phyloP scores from a whole-genome alignment of 73 alveolate genomes.

The Paramecium sonneborni region DNA sequence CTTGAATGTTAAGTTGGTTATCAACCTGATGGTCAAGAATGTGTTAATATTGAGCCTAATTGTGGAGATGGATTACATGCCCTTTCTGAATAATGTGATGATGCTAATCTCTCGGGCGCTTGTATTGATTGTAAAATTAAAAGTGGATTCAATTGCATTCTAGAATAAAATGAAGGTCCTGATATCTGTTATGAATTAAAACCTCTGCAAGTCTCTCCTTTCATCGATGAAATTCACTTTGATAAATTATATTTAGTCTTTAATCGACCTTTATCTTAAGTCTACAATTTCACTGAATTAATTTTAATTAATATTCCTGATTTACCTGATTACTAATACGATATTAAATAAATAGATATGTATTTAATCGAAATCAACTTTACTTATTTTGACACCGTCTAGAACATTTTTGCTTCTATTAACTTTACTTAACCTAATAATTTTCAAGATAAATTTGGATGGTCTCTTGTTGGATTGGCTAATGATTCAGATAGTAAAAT shows the following conservation, averaged over 20 bases:
- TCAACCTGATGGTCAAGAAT: not conserved
- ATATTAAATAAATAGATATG: not conserved
- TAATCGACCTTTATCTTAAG: not conserved
- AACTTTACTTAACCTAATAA: constrained; percentile 1
- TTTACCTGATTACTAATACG: not conserved
- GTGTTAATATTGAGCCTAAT: not conserved
- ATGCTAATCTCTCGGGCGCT: not conserved
- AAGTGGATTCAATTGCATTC: constrained; percentile 32
- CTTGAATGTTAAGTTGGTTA: constrained; percentile 18
- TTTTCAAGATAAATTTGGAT: constrained; percentile 30
- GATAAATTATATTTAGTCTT: not conserved
- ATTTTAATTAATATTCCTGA: not conserved
- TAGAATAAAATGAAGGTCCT: constrained; percentile 43
- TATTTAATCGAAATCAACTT: not conserved
- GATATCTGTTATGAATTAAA: constrained; percentile 7
- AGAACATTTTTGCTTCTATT: not conserved
- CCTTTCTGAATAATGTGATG: constrained; percentile 45
- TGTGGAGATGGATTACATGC: constrained; percentile 62
- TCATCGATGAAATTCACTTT: constrained; percentile 38
- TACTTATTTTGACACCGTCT: not conserved
- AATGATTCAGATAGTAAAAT: not conserved
- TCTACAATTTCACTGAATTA: not conserved
- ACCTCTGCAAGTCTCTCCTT: not conserved
- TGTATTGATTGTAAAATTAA: not conserved
- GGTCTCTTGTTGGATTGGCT: constrained; percentile 43